Evolutionary conservation across 306 rosid genomes (phyloP), one percentile per base, ranked within the genome.

Genomic region (Castanea crenata): DNA sequence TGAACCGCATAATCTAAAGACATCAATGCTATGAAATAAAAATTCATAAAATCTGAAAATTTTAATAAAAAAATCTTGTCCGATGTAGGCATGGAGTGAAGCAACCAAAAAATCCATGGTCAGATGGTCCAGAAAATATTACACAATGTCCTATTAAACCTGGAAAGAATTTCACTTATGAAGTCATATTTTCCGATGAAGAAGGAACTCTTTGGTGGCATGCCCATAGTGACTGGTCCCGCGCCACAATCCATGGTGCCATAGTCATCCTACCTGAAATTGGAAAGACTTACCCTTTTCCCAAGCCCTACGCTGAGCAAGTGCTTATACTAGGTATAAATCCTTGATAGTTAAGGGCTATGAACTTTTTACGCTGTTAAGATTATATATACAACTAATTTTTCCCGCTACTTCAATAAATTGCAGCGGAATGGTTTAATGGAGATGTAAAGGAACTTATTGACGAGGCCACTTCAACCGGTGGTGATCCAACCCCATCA

Each of bases 181-280:
- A 83, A 15, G 74, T 83, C 4, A 76, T 75, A 3, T 83, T 83
- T 58, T 79, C 87, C 0, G 23, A n/a, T 0, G 83, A 84, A 32
- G 87, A 84, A 84, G 82, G 87, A 20, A 84, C 87, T 9, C 31
- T 84, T 2, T 84, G 87, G 87, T 84, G 87, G 87, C 87, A 84
- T 55, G 85, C 87, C 5, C 87, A 84, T 32, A 84, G 87, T 7
- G 81, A 73, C 2, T 84, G 87, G 87, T 3, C 80, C 4, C 84
- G 87, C 0, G 84, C 84, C 74, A 80, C 87, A 1, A 82, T 84
- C 10, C 84, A 84, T 2, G 87, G 87, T 1, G 63, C 81, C 3
- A 80, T 80, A 23, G 69, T 80, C 5, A 73, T 84, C 13, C 67
- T 61, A 15, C 87, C 87, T 2, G 20, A 65, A 2, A 2, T 5